Base-by-base conservation (phyloP, 306 rosid genomes). In the Corylus americana region DNA sequence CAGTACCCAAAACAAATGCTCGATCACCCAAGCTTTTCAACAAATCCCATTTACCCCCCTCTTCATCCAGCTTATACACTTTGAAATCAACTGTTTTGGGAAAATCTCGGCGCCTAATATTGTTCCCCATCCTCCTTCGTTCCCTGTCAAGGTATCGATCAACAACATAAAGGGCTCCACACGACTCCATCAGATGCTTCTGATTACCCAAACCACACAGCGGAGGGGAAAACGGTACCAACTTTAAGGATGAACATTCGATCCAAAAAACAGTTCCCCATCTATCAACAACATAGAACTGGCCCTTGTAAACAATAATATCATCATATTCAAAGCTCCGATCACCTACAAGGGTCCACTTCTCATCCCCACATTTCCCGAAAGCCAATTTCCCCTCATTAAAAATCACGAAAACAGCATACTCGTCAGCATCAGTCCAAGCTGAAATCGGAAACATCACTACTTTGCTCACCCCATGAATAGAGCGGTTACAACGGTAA, bases 181-280 rank as follows among this genome's bases (percentile, higher is more conserved):
- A 61, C 5, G 88, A 87, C 64, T 92, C 98, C 17, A 92, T 88
- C 84, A 94, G 51, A 67, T 91, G 90, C 54, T 94, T 94, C 73
- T 85, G 85, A 72, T 77, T 61, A 5, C 35, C 35, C 35, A 31
- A 31, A 93, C 97, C 12, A 76, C 27, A 4, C 95, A 91, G 61
- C 0, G 86, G 89, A 76, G 97, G 94, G 4, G 91, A 82, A 74
- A 85, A 84, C n/a, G 83, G 90, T 0, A 91, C 55, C 78, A 88
- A 69, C 47, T 78, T 78, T 77, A 87, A 67, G 0, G 85, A 84
- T n/a, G 80, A 73, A 0, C 39, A 44, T 49, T 88, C 91, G 37
- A 94, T 71, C 94, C 93, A 86, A 11, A 85, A 91, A 48, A 92
- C 81, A 0, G 90, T 81, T 1, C 97, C 98, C 91, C 84, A 86